These are phyloP conservation scores for Garcia nutans DNA, from an alignment of 345 rosid species.

Conservation along the genomic window DNA sequence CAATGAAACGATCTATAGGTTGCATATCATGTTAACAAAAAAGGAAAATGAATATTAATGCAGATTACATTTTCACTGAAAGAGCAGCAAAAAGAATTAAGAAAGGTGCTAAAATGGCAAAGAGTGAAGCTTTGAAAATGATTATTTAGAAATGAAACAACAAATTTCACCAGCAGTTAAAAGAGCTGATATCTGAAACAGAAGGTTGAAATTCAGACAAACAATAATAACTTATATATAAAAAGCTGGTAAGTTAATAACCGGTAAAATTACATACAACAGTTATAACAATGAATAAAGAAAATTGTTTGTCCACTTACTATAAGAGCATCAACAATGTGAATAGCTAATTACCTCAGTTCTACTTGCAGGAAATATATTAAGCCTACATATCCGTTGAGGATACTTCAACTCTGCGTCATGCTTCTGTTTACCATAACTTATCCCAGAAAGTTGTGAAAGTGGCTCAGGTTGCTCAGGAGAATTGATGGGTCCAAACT, in stretches of 20 bases:
- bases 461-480: slow-evolving; percentile 72
- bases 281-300: background rate
- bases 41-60: slow-evolving; percentile 1
- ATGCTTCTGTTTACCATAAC: slow-evolving; percentile 75
- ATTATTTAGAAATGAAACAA: background rate
- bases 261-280: background rate
- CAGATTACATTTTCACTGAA: background rate
- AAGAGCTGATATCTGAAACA: background rate
- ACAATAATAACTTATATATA: background rate
- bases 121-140: background rate
- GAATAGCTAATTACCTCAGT: slow-evolving; percentile 52
- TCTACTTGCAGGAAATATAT: slow-evolving; percentile 82
- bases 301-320: background rate
- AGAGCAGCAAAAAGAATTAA: background rate
- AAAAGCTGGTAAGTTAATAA: background rate
- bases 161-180: background rate
- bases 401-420: slow-evolving; percentile 81
- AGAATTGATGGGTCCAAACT: slow-evolving; percentile 63
- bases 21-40: slow-evolving; percentile 70
- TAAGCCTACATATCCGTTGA: slow-evolving; percentile 83
- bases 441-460: slow-evolving; percentile 44
- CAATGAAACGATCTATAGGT: slow-evolving; percentile 89
- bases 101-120: background rate
- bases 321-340: background rate
- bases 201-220: too few species aligned